These are phyloP conservation scores for Alternaria sp. DNA, from an alignment of 2,329 filamentous ascomycete species.

Conservation along the genomic window DNA sequence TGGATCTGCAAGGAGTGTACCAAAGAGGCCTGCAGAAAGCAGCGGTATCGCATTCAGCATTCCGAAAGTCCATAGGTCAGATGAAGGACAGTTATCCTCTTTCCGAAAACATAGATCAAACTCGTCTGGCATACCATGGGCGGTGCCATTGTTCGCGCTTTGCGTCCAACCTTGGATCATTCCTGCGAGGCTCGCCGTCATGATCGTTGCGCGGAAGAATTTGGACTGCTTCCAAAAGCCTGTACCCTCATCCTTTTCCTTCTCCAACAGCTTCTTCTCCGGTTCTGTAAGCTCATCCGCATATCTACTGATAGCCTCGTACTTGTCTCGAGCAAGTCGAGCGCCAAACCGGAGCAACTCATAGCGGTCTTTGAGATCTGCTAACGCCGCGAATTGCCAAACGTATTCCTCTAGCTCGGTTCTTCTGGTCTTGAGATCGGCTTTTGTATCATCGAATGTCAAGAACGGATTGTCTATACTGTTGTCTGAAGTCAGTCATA, in stretches of 20 bases:
- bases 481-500: not conserved
- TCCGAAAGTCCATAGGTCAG: slow-evolving; percentile 31
- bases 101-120: slow-evolving; percentile 21
- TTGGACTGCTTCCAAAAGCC: slow-evolving; percentile 37
- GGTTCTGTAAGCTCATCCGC: slow-evolving; percentile 26
- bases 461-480: slow-evolving; percentile 35
- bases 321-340: slow-evolving; percentile 33
- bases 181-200: slow-evolving; percentile 31
- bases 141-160: slow-evolving; percentile 31
- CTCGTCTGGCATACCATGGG: slow-evolving; percentile 29
- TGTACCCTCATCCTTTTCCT: slow-evolving; percentile 23
- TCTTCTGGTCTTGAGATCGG: slow-evolving; percentile 12
- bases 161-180: slow-evolving; percentile 38
- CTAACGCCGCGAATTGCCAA: slow-evolving; percentile 22
- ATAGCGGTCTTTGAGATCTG: slow-evolving; percentile 26
- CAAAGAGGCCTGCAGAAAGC: slow-evolving; percentile 32
- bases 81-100: slow-evolving; percentile 10
- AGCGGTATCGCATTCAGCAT: slow-evolving; percentile 35
- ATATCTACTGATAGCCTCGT: slow-evolving; percentile 30
- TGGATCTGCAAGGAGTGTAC: slow-evolving; percentile 32
- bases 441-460: slow-evolving; percentile 30
- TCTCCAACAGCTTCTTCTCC: slow-evolving; percentile 23
- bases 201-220: slow-evolving; percentile 35
- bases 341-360: slow-evolving; percentile 33
- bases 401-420: slow-evolving; percentile 37